Conservation (phyloP, 176 grass and related monocot genomes). For the Bothriochloa decipiens region DNA sequence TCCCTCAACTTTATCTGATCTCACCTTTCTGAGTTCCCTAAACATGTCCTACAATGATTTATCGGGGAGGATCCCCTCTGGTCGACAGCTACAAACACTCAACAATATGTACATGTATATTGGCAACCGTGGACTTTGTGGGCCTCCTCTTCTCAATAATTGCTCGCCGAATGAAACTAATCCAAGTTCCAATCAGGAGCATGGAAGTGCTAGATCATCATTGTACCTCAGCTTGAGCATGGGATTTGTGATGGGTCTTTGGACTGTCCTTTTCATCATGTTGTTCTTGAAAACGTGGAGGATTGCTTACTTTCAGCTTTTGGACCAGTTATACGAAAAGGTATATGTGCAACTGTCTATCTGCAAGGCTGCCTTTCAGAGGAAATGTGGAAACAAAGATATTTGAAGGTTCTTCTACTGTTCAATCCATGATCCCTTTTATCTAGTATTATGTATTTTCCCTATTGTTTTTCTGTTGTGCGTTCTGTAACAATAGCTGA, state of each 20-base stretch:
- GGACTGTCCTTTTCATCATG: not conserved
- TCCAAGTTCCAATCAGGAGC: no score
- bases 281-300: not conserved
- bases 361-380: not conserved
- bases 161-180: not conserved
- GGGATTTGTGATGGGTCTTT: slow-evolving; percentile 29
- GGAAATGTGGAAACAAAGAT: not conserved
- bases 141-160: slow-evolving; percentile 13
- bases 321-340: not conserved
- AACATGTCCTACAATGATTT: slow-evolving; percentile 52
- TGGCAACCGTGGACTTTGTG: slow-evolving; percentile 30
- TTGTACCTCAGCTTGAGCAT: slow-evolving; percentile 22
- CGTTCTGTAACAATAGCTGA: not conserved
- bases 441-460: not conserved
- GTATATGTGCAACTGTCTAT: not conserved
- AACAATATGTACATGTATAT: not conserved
- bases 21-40: slow-evolving; percentile 24
- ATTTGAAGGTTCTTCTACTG: not conserved
- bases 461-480: not conserved
- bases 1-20: not conserved
- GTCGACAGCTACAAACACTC: slow-evolving; percentile 28
- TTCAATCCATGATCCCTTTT: not conserved
- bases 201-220: not conserved
- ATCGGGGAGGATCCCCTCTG: slow-evolving; percentile 33
- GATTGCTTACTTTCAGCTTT: not conserved